Evolutionary conservation across 768 basidiomycete genomes (phyloP), one percentile per base, ranked within the genome.

Genomic region (Hirschioporus abietinus): DNA sequence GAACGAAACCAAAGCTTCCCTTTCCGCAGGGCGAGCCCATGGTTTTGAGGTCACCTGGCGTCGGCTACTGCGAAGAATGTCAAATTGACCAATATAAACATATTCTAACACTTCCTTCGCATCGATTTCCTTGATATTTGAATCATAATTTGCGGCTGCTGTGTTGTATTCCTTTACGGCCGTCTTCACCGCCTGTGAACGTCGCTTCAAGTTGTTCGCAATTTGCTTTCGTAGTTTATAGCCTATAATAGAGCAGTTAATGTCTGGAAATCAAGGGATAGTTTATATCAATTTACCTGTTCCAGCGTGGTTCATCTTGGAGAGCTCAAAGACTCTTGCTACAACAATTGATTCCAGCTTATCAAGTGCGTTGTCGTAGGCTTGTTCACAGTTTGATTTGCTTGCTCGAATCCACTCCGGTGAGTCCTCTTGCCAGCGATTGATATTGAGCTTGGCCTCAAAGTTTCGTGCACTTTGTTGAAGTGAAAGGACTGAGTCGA

Each of bases 201-300:
- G 69, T 15, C 30, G 36, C 65, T 72, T 65, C 6, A 72, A 30
- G 7, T 66, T 67, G 60, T 72, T 71, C 7, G 68, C 65, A 24
- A 74, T 74, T 10, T 71, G 68, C n/a, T 57, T 67, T 8, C 72
- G 66, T 17, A 71, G 52, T 42, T 72, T 71, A 52, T 74, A 74
- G 2, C 70, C 72, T 73, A 52, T 52, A 35, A 6, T 63, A 9
- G 25, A 35, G 25, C 1, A 18, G 20, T 57, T 24, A 12, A 35
- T 35, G 59, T 18, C 58, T 23, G 26, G 26, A 64, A 15, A 15
- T 25, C 23, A 35, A 20, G 23, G n/a, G n/a, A n/a, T n/a, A 36
- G 20, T 15, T 36, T 34, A 35, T 1, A 57, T 23, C 42, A 27
- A 62, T 69, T 30, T 30, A 72, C 72, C 68, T 42, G 70, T 71